phyloP scores from a whole-genome alignment of 177 flowering plant genomes.

The Vitis hybrid region DNA sequence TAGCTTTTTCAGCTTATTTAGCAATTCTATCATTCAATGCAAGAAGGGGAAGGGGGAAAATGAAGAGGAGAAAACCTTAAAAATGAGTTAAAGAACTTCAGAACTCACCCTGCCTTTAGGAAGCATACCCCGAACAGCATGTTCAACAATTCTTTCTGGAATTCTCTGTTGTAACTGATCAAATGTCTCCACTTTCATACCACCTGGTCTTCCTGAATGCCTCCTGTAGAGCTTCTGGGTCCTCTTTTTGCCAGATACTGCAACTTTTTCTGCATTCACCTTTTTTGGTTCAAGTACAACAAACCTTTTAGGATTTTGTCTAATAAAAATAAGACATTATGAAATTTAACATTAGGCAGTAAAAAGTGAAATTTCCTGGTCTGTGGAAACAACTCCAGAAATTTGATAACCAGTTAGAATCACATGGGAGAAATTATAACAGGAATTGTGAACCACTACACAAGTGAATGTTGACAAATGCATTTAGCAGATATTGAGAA shows the following conservation, averaged over 20 bases:
- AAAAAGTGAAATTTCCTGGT: neutral
- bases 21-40: neutral
- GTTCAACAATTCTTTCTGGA: conserved; percentile 96
- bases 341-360: neutral
- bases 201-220: conserved; percentile 99
- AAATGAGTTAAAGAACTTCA: conserved; percentile 2
- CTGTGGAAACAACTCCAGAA: neutral
- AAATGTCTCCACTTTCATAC: conserved; percentile 94
- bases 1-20: neutral
- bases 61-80: neutral
- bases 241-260: conserved; percentile 98
- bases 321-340: neutral
- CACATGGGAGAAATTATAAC: neutral
- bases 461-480: neutral
- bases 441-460: neutral
- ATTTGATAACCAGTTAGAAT: neutral
- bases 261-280: conserved; percentile 97
- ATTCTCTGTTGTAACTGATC: conserved; percentile 94
- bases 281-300: conserved; percentile 22
- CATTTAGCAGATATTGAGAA: neutral
- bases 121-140: conserved; percentile 99
- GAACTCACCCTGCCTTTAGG: conserved; percentile 92
- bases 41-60: neutral
- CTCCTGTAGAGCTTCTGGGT: conserved; percentile 90
- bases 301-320: neutral